Percentiles rank a stretch among this genome's conserved stretches.
Evolutionary conservation across 768 basidiomycete genomes (phyloP).

Genomic region (Leccinellum albellum): DNA sequence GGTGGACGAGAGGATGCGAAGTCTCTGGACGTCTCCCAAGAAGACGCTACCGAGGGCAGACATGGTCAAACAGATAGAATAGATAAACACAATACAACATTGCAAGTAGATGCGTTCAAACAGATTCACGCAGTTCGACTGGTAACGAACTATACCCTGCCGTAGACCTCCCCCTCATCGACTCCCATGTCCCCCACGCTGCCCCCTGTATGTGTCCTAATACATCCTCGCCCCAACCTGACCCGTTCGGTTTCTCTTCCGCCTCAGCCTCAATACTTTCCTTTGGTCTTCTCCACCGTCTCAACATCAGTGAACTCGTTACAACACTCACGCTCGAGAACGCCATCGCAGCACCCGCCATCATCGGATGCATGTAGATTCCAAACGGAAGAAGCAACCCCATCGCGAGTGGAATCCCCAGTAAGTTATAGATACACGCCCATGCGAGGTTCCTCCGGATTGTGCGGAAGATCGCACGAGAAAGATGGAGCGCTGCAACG

Average conservation of each 20-base stretch:
- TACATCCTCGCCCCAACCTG: constrained; percentile 15
- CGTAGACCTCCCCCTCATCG: constrained; percentile 34
- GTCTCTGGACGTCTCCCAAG: constrained; percentile 70
- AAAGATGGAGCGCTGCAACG: constrained; percentile 92
- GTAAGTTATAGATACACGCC: constrained; percentile 92
- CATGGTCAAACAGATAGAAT: constrained; percentile 25
- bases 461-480: constrained; percentile 80
- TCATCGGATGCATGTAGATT: constrained; percentile 94
- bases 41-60: constrained; percentile 73
- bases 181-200: constrained; percentile 49
- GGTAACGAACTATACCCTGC: constrained; percentile 69
- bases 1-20: constrained; percentile 58
- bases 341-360: constrained; percentile 98
- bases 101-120: background rate
- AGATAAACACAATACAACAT: background rate
- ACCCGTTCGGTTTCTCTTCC: constrained; percentile 29
- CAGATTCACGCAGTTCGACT: constrained; percentile 53
- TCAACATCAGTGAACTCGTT: constrained; percentile 79
- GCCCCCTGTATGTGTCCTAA: constrained; percentile 39
- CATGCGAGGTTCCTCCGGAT: constrained; percentile 92
- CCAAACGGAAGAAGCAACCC: constrained; percentile 91
- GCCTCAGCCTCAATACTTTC: constrained; percentile 49
- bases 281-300: constrained; percentile 74
- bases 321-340: constrained; percentile 97
- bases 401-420: constrained; percentile 97